phyloP scores from a whole-genome alignment of 768 basidiomycete species.

The Tulasnella calospora region DNA sequence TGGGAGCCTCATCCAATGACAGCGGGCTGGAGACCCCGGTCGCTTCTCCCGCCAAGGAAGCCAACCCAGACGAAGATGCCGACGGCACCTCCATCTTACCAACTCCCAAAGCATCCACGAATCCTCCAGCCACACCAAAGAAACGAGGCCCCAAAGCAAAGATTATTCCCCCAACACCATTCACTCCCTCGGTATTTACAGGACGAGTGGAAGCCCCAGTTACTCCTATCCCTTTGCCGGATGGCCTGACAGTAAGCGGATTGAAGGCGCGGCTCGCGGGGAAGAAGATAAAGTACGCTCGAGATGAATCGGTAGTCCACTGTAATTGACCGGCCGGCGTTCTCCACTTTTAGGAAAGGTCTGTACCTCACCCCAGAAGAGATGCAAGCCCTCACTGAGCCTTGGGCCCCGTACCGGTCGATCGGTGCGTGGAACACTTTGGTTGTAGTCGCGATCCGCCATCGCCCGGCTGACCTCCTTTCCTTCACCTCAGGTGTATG shows the following conservation, averaged over 20 bases:
- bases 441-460: background rate
- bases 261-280: constrained; percentile 59
- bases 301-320: constrained; percentile 15
- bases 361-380: constrained; percentile 70
- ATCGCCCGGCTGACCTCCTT: constrained; percentile 13
- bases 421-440: constrained; percentile 48
- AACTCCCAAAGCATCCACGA: constrained; percentile 29
- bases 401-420: constrained; percentile 79
- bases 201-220: background rate
- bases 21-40: constrained; percentile 2
- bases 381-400: constrained; percentile 70
- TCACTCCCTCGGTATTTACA: constrained; percentile 30
- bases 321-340: constrained; percentile 27
- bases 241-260: constrained; percentile 51
- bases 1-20: background rate
- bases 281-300: constrained; percentile 65
- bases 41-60: constrained; percentile 3
- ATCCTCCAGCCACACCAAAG: constrained; percentile 30
- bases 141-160: constrained; percentile 31
- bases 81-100: constrained; percentile 16
- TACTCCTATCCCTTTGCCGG: constrained; percentile 44
- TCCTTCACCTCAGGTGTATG: constrained; percentile 52
- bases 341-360: constrained; percentile 46
- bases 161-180: constrained; percentile 37
- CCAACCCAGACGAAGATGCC: constrained; percentile 6